Evolutionary conservation across 202 grass and related monocot species (phyloP).

Genomic region (Sporobolus alterniflorus): DNA sequence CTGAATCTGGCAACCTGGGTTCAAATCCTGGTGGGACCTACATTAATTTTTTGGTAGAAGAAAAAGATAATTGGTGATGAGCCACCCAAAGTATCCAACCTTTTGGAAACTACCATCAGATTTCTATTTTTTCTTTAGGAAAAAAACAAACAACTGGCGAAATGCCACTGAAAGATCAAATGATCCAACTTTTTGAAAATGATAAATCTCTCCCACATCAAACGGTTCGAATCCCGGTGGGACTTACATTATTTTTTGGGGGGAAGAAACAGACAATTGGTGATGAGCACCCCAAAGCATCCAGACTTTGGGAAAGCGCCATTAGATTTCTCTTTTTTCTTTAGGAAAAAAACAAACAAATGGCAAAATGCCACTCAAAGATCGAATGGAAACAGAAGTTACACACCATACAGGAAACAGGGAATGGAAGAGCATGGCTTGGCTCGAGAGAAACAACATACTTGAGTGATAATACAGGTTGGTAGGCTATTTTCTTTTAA

Average conservation of each 20-base stretch:
- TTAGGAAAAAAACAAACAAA: not conserved
- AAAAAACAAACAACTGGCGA: not conserved
- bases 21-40: slow-evolving; percentile 77
- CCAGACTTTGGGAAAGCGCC: not conserved
- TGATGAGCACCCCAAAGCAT: not conserved
- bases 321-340: not conserved
- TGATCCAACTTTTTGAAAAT: not conserved
- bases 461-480: not conserved
- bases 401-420: not conserved
- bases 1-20: slow-evolving; percentile 90
- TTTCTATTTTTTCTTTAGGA: not conserved
- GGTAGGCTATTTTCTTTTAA: not conserved
- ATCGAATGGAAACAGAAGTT: too few species aligned
- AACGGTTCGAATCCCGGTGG: slow-evolving; percentile 71
- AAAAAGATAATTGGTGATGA: not conserved
- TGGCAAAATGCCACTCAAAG: not conserved
- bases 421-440: not conserved
- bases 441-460: not conserved
- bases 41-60: not conserved
- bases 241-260: slow-evolving; percentile 29
- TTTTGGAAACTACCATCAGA: not conserved
- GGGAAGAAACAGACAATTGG: not conserved
- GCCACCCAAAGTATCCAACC: not conserved
- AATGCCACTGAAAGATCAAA: not conserved
- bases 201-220: slow-evolving; percentile 13